Evolutionary conservation across 2,329 filamentous ascomycete genomes (phyloP).

Genomic region (Cladorrhinum sp.): DNA sequence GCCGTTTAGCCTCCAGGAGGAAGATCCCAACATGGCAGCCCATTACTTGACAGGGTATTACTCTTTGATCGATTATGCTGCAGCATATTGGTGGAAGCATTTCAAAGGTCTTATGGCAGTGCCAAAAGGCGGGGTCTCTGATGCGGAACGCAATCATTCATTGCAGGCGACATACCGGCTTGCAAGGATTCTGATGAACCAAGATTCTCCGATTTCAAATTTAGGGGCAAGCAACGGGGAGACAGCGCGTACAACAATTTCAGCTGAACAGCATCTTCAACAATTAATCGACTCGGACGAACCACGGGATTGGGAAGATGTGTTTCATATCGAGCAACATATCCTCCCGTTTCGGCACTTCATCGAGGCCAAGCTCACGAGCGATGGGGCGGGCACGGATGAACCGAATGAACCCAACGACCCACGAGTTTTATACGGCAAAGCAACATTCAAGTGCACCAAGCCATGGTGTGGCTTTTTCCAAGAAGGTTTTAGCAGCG

Average conservation of each 20-base stretch:
- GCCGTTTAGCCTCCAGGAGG: neutral
- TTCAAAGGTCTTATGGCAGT: neutral
- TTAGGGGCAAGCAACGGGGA: too few species aligned
- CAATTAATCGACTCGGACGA: too few species aligned
- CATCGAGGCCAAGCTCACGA: neutral
- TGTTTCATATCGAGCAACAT: neutral
- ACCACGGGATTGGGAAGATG: neutral
- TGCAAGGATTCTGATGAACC: neutral
- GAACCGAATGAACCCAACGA: neutral
- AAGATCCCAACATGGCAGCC: neutral
- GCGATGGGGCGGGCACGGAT: neutral
- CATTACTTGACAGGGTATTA: slow-evolving; percentile 1
- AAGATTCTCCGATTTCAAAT: too few species aligned
- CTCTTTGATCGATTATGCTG: slow-evolving; percentile 1
- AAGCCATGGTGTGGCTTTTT: slow-evolving; percentile 7
- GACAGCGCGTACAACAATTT: neutral
- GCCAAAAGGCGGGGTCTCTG: neutral
- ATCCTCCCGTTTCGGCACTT: neutral
- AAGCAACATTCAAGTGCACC: neutral
- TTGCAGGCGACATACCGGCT: neutral
- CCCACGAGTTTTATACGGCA: neutral
- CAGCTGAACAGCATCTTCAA: neutral
- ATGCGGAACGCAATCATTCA: neutral
- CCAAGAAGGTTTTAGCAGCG: neutral
- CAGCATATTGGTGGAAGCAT: slow-evolving; percentile 7